Evolutionary conservation across 1,284 basidiomycete genomes (phyloP).

Genomic region (Pseudozyma flocculosa): DNA sequence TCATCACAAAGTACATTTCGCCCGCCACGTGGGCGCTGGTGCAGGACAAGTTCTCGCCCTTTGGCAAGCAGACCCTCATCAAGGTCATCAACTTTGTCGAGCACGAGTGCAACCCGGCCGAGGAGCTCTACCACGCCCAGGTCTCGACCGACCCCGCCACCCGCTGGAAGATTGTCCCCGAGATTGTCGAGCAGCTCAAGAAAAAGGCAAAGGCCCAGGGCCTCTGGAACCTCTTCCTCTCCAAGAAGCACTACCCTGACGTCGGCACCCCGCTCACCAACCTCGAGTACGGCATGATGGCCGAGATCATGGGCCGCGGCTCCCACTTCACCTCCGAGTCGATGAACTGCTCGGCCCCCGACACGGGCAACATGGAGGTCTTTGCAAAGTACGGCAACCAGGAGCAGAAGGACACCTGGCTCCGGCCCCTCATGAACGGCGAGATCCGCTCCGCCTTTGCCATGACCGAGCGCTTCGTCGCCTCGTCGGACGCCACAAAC

Average conservation of each 20-base stretch:
- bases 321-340: conserved; percentile 79
- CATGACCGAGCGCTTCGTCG: conserved; percentile 61
- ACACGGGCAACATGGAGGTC: conserved; percentile 85
- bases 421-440: conserved; percentile 81
- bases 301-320: conserved; percentile 84
- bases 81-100: conserved; percentile 83
- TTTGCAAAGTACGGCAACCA: conserved; percentile 86
- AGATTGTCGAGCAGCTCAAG: conserved; percentile 82
- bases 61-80: conserved; percentile 78
- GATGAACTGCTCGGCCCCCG: conserved; percentile 89
- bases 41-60: conserved; percentile 68
- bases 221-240: conserved; percentile 95
- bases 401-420: conserved; percentile 88
- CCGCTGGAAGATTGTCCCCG: conserved; percentile 82
- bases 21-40: conserved; percentile 57
- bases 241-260: conserved; percentile 82
- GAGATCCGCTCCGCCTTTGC: conserved; percentile 76
- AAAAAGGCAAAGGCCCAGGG: conserved; percentile 80
- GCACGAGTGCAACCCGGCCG: conserved; percentile 81
- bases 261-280: conserved; percentile 83
- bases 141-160: conserved; percentile 72
- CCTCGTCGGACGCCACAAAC: conserved; percentile 94
- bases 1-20: conserved; percentile 43
- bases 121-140: conserved; percentile 76
- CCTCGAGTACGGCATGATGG: conserved; percentile 96